Conservation (phyloP, 2,329 filamentous ascomycete species). For the Cladosporium velox region DNA sequence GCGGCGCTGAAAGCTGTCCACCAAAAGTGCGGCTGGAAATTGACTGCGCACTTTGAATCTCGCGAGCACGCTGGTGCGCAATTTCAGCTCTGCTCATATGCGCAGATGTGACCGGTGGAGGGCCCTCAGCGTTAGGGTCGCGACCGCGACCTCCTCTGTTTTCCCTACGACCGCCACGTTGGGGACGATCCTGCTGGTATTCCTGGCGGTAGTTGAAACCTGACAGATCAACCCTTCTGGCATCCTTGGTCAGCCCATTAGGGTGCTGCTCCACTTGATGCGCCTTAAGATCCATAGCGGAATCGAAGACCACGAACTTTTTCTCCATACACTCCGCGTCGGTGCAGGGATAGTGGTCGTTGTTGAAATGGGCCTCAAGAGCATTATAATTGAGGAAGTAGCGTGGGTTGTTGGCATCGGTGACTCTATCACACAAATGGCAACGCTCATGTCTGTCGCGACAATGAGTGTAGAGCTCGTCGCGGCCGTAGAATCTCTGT, state of each 20-base stretch:
- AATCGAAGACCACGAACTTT: conserved; percentile 96
- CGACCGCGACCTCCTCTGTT: conserved; percentile 65
- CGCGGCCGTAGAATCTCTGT: conserved; percentile 90
- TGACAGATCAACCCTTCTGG: conserved; percentile 81
- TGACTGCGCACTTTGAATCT: conserved; percentile 84
- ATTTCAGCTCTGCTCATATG: conserved; percentile 82
- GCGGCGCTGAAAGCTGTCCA: conserved; percentile 65
- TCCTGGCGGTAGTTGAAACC: conserved; percentile 76
- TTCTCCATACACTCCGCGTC: conserved; percentile 91
- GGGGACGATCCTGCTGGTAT: conserved; percentile 63
- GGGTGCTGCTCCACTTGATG: conserved; percentile 86
- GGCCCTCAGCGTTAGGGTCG: conserved; percentile 81
- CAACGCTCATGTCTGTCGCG: conserved; percentile 92
- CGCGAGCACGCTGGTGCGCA: conserved; percentile 88
- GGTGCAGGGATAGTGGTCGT: conserved; percentile 81
- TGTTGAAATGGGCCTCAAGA: conserved; percentile 81
- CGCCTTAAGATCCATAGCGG: conserved; percentile 90
- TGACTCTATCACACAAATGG: conserved; percentile 81
- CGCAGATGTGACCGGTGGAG: conserved; percentile 75
- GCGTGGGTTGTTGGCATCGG: conserved; percentile 68
- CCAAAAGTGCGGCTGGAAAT: conserved; percentile 80
- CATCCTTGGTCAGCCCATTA: conserved; percentile 77
- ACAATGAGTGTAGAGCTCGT: conserved; percentile 92
- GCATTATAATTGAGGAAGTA: conserved; percentile 90
- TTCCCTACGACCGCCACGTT: conserved; percentile 34